phyloP scores from a whole-genome alignment of 495 filamentous ascomycete genomes.

The Talaromyces nanjingensis region DNA sequence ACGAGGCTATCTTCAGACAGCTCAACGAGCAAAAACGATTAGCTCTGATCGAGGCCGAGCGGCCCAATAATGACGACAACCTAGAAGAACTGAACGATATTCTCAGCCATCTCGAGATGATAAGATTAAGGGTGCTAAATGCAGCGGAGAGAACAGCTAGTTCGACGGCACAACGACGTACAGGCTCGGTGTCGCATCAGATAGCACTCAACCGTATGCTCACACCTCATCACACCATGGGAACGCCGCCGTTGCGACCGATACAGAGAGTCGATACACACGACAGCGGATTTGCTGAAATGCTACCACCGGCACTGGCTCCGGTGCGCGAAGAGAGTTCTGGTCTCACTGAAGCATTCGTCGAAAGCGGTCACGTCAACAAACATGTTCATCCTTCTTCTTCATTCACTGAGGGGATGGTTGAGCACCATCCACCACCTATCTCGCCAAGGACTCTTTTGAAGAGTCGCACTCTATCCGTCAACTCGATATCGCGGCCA shows the following conservation, averaged over 20 bases:
- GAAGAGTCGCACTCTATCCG: not conserved
- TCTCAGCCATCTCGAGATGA: not conserved
- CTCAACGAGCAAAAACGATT: constrained; percentile 7
- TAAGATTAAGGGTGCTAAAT: constrained; percentile 2
- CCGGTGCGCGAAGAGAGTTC: constrained; percentile 6
- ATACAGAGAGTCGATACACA: constrained; percentile 1
- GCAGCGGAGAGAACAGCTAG: constrained; percentile 3
- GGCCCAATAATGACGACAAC: not conserved
- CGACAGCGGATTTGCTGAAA: constrained; percentile 8
- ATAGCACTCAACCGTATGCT: constrained; percentile 5
- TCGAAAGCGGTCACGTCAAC: not conserved
- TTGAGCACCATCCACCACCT: not conserved
- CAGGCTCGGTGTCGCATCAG: constrained; percentile 1
- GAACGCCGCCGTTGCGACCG: not conserved
- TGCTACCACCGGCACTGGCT: not conserved
- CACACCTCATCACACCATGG: not conserved
- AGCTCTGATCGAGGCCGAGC: constrained; percentile 1
- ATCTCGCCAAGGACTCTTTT: not conserved
- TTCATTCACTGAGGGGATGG: not conserved
- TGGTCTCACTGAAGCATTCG: not conserved
- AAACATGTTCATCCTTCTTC: not conserved
- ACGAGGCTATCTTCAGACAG: not conserved
- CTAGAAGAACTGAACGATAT: constrained; percentile 9
- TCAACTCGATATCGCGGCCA: not conserved
- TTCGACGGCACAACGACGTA: constrained; percentile 7